Base-by-base conservation (phyloP, 1,284 basidiomycete genomes). In the Apiotrichum mycotoxinovorans region DNA sequence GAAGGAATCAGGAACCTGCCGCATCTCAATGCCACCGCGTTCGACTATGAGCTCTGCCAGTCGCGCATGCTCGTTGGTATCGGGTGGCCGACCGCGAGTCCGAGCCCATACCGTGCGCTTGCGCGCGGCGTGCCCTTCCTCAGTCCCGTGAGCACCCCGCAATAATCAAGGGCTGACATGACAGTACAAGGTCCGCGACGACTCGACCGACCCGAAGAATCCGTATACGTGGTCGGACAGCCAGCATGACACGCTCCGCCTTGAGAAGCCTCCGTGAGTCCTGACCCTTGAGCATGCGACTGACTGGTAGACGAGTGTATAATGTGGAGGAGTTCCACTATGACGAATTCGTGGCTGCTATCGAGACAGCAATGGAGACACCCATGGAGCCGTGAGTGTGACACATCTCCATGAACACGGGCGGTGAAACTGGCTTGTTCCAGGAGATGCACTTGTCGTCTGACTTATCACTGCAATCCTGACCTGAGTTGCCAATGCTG, bases 301-400 rank as follows among this genome's bases (percentile, higher is more conserved):
- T 20, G 18, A 15, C 17, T 15, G 8, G 12, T 40, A 56, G 54
- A 42, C 53, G 54, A 25, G 66, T 67, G 35, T 69, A 69, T 55
- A 54, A 67, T 35, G 63, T 67, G 38, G 51, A 55, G 22, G 55
- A 59, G 45, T 47, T 49, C 54, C 60, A 69, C 56, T 60, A 61
- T 18, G 51, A 61, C 7, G 66, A 50, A 23, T 59, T 67, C 25
- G 41, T 63, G 4, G 44, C 27, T 18, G 67, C 67, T 0, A 51
- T 69, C 54, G 25, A 57, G 47, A 34, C 40, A 15, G 66, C 64
- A 0, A 30, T 66, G 34, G 42, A 41, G 27, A 58, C 58, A 0
- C 61, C 61, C 2, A 58, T 67, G 34, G 57, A 61, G 33, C 60
- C 61, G 52, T 61, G 49, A 45, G 57, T 65, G n/a, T 33, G 12